Percentiles rank a stretch among this genome's conserved stretches.
Conservation (phyloP, 306 rosid genomes). For the Delonix regia region DNA sequence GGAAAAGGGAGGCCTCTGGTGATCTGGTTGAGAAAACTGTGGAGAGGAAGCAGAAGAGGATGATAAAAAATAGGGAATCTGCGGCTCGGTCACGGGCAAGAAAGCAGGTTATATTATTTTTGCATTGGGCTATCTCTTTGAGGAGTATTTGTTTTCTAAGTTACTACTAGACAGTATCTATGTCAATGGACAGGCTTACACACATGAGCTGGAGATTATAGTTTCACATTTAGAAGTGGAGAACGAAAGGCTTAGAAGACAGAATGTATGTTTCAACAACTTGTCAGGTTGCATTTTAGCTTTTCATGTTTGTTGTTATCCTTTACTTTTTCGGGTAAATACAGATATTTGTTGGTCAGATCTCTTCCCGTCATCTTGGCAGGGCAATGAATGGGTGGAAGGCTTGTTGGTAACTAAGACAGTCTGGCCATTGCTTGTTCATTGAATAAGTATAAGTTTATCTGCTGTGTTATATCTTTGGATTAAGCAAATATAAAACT, state of each 20-base stretch:
- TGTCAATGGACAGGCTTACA: slow-evolving; percentile 78
- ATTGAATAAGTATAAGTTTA: not conserved
- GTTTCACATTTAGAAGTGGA: slow-evolving; percentile 90
- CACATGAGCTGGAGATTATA: slow-evolving; percentile 88
- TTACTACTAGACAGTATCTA: slow-evolving; percentile 18
- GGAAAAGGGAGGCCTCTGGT: slow-evolving; percentile 61
- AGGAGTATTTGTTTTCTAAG: not conserved
- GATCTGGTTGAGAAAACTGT: slow-evolving; percentile 75
- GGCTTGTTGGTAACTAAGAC: not conserved
- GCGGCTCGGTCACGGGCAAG: slow-evolving; percentile 98
- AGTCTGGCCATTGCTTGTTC: slow-evolving; percentile 18
- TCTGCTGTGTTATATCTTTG: slow-evolving; percentile 13
- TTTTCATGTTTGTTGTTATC: slow-evolving; percentile 1
- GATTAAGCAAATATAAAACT: slow-evolving; percentile 21
- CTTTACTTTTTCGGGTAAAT: not conserved
- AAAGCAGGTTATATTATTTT: slow-evolving; percentile 77
- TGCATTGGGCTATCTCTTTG: slow-evolving; percentile 14
- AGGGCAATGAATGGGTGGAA: too few species aligned
- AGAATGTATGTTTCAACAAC: slow-evolving; percentile 51
- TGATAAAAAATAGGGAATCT: slow-evolving; percentile 97
- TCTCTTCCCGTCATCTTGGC: slow-evolving; percentile 9
- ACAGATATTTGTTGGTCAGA: slow-evolving; percentile 23
- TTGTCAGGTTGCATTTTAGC: slow-evolving; percentile 9
- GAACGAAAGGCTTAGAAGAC: slow-evolving; percentile 79
- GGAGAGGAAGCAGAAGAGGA: slow-evolving; percentile 92